phyloP scores from a whole-genome alignment of 169 alveolate species.

The Plasmodium gonderi region DNA sequence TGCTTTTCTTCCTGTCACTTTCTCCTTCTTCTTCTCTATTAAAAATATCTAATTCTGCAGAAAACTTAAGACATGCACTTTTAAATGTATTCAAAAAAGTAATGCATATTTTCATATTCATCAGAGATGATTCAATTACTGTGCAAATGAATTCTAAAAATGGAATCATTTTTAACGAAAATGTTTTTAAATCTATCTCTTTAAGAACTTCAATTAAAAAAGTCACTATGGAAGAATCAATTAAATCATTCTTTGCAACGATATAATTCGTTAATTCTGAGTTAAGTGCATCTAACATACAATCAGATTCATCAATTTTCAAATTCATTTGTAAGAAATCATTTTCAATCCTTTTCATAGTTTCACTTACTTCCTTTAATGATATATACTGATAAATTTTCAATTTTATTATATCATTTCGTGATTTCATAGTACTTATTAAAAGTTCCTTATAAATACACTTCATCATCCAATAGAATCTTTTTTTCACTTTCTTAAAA shows the following conservation, averaged over 20 bases:
- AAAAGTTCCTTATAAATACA: constrained; percentile 32
- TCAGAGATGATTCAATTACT: constrained; percentile 12
- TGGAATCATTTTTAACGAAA: not conserved
- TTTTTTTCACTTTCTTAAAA: constrained; percentile 38
- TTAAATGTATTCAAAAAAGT: constrained; percentile 27
- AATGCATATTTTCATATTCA: constrained; percentile 29
- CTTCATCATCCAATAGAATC: constrained; percentile 15
- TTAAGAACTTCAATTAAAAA: constrained; percentile 42
- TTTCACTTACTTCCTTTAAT: constrained; percentile 25
- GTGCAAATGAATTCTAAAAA: constrained; percentile 23
- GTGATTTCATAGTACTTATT: not conserved
- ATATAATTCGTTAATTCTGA: constrained; percentile 5
- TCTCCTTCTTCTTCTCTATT: no score
- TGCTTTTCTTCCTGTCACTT: not conserved
- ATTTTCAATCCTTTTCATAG: constrained; percentile 17
- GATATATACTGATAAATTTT: constrained; percentile 39
- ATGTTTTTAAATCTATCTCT: constrained; percentile 14
- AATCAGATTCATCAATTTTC: not conserved
- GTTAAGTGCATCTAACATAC: constrained; percentile 5
- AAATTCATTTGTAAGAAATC: constrained; percentile 15
- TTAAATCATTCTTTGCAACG: constrained; percentile 10
- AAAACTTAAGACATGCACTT: constrained; percentile 28
- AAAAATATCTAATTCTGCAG: not conserved
- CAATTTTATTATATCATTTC: constrained; percentile 49
- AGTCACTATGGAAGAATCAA: constrained; percentile 2